A percentile compares a stretch with the other conserved stretches of the same genome.
Conservation (phyloP, 495 filamentous ascomycete species). For the Podospora conica region DNA sequence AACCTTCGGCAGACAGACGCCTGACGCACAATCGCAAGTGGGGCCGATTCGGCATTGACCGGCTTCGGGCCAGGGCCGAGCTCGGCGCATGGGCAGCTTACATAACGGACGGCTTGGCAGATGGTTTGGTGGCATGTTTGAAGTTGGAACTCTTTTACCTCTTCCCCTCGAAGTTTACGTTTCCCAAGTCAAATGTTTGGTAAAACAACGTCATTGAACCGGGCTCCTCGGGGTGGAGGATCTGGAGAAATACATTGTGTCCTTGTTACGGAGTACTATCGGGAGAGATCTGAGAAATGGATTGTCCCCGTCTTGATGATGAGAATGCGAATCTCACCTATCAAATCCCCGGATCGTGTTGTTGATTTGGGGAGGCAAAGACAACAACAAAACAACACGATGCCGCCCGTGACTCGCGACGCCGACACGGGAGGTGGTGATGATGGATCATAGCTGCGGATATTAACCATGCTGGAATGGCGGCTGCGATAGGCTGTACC, state of each 20-base stretch:
- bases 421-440: neutral
- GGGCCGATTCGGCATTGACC: neutral
- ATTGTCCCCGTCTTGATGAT: neutral
- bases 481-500: constrained; percentile 8
- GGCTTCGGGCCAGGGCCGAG: neutral
- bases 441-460: constrained; percentile 11
- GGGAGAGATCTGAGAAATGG: too few species aligned
- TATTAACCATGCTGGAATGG: constrained; percentile 14
- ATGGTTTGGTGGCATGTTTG: neutral
- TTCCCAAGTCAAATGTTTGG: neutral
- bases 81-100: neutral
- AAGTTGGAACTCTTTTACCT: neutral
- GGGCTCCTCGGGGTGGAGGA: neutral
- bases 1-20: neutral
- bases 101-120: too few species aligned
- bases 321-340: neutral
- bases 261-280: too few species aligned
- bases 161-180: neutral
- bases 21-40: neutral
- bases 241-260: too few species aligned
- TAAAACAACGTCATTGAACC: neutral
- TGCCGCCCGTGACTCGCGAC: constrained; percentile 1
- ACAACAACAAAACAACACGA: constrained; percentile 2
- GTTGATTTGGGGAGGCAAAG: neutral
- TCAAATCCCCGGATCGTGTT: neutral